Base-by-base conservation (phyloP, 306 rosid species). In the Casuarina glauca region DNA sequence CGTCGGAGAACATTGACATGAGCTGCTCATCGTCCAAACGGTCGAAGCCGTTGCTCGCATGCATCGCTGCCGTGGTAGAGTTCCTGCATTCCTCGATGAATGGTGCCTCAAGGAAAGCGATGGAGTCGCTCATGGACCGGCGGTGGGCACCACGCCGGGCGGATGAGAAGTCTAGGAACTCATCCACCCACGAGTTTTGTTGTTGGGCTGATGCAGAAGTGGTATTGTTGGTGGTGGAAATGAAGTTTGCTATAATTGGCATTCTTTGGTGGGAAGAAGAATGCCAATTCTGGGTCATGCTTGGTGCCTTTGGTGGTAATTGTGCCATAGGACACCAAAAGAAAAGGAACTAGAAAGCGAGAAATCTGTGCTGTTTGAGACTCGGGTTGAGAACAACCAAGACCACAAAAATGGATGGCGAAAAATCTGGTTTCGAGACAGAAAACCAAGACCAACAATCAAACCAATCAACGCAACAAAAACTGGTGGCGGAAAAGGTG, bases 251-350 rank as follows among this genome's bases (percentile, higher is more conserved):
- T 75, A 78, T 80, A 16, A 87, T n/a, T 39, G 91, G 32, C 51
- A 74, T 74, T 52, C 70, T 88, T 52, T 87, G 88, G 74, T 80
- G 89, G 38, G 87, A 84, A 82, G 82, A 82, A 55, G 89, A 70
- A 38, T 93, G 86, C 93, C 92, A 90, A 87, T 94, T 90, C 53
- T 89, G 97, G 54, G 96, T 71, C 80, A 90, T 87, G 83, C 81
- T 89, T 6, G 98, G 98, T 82, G 86, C 80, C 86, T 95, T 95
- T 12, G 98, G 98, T 58, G 98, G 98, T 75, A 95, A 92, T 83
- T 95, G 97, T 75, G 98, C 97, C 98, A 95, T 90, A 78, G 50
- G 19, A 43, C 42, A 20, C 73, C 10, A 76, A 66, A 78, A 78
- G 51, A 38, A 17, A 61, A 63, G 77, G 36, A 54, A 39, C 12